Base-by-base conservation (phyloP, 306 rosid genomes). In the Leucaena leucocephala region DNA sequence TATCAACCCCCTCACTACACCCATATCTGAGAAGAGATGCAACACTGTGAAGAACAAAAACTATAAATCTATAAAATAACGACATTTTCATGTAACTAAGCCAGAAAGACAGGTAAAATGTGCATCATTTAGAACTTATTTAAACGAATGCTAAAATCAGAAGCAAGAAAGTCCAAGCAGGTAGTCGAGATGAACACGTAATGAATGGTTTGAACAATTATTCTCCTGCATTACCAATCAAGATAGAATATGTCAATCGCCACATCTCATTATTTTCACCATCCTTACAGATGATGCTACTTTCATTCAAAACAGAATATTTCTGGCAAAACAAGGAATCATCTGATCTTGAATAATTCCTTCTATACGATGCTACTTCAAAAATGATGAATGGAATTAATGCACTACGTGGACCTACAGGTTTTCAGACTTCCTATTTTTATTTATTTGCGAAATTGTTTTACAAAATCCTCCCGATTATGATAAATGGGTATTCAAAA, bases 1-100 rank as follows among this genome's bases (percentile, higher is more conserved):
- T 59, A 92, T 80, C 71, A 94, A 92, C 63, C 91, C 92, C 33
- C 74, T 83, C 69, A 86, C 85, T 27, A 45, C 72, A 73, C 82
- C 76, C 86, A 86, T 86, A 6, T 21, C 57, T 52, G 78, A 63
- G 44, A 76, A 43, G 39, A 52, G 16, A 72, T n/a, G 72, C 75
- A 76, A 8, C 33, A 58, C 68, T 55, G 58, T 75, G 33, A 34
- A 62, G 36, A 19, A 74, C 11, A 78, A 52, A 52, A 50, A 33
- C 14, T 15, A 74, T 45, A 10, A 27, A 27, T 27, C 27, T 27
- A 27, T 27, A 27, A 78, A 27, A 78, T 68, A 14, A 44, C 46
- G 67, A 48, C 12, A 71, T 33, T 73, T 65, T 38, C 71, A 55
- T 35, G 52, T 45, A 2, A 64, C 38, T 40, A 64, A 64, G 10